Evolutionary conservation across 805 yeast genomes (phyloP).

Genomic region (Wickerhamomyces chambardii): DNA sequence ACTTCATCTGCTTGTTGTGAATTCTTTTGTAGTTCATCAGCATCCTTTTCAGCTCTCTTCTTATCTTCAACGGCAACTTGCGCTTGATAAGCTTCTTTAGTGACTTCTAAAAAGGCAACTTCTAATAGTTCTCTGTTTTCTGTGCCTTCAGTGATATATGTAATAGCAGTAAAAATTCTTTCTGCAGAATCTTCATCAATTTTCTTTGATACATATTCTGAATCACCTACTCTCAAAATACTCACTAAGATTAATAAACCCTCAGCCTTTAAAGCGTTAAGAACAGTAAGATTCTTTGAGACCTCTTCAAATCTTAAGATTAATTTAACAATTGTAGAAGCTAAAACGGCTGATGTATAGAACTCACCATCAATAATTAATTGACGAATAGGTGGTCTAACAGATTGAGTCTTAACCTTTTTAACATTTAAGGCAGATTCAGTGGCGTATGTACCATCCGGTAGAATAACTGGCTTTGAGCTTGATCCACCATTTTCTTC

Average conservation of each 20-base stretch:
- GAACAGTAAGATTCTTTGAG: conserved; percentile 40
- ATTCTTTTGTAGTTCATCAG: conserved; percentile 47
- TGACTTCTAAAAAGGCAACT: conserved; percentile 75
- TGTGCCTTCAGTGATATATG: conserved; percentile 63
- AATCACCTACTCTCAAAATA: conserved; percentile 79
- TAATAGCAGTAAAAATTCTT: conserved; percentile 81
- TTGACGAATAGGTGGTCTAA: conserved; percentile 72
- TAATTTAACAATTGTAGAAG: conserved; percentile 83
- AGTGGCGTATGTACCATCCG: conserved; percentile 99
- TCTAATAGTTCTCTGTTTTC: conserved; percentile 37
- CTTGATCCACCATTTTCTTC: conserved; percentile 18
- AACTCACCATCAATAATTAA: conserved; percentile 82
- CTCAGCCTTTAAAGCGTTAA: conserved; percentile 89
- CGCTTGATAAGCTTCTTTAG: conserved; percentile 72
- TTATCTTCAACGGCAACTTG: conserved; percentile 57
- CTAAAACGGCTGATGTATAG: conserved; percentile 80
- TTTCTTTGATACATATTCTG: conserved; percentile 55
- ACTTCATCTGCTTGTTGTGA: conserved; percentile 77
- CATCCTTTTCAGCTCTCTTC: conserved; percentile 46
- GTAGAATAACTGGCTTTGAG: conserved; percentile 74
- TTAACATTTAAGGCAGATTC: conserved; percentile 69
- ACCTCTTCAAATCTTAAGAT: conserved; percentile 64
- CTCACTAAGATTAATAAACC: conserved; percentile 91
- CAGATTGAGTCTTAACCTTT: conserved; percentile 21
- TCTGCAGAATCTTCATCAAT: conserved; percentile 98